These are phyloP conservation scores for Carex scoparia DNA, from an alignment of 176 grass and related monocot genomes.

Conservation along the genomic window DNA sequence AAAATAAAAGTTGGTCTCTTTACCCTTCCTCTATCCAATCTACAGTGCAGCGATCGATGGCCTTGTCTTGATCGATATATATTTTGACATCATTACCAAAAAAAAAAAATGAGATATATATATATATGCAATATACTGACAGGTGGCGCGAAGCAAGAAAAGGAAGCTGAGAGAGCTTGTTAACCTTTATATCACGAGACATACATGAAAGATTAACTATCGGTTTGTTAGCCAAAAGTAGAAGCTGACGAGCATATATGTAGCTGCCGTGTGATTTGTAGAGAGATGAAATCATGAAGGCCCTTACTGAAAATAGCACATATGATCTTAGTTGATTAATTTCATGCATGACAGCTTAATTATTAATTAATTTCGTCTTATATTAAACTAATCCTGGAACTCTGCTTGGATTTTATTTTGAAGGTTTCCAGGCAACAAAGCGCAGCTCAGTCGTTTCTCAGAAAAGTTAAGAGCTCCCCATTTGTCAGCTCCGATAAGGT, in stretches of 20 bases:
- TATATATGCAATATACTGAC: not conserved
- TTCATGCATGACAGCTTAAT: not conserved
- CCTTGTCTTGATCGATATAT: not conserved
- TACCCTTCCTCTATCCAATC: not conserved
- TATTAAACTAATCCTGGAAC: not conserved
- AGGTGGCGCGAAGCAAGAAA: not conserved
- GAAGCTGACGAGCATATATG: not conserved
- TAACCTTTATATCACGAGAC: not conserved
- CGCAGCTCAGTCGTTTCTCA: slow-evolving; percentile 13
- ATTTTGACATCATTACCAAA: not conserved
- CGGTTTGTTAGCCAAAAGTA: not conserved
- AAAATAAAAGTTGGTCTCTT: not conserved
- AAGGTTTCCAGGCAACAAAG: slow-evolving; percentile 32
- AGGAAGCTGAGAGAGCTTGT: not conserved
- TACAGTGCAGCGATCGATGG: not conserved
- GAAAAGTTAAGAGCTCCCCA: slow-evolving; percentile 35
- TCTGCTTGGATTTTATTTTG: not conserved
- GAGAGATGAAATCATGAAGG: not conserved
- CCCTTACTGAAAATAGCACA: not conserved
- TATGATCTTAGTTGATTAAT: not conserved
- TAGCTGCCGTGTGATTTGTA: not conserved
- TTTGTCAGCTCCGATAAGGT: slow-evolving; percentile 44
- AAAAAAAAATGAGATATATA: not conserved
- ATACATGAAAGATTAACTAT: not conserved
- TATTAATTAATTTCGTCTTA: not conserved